Percentiles rank a stretch among this genome's conserved stretches.
phyloP scores from a whole-genome alignment of 768 basidiomycete genomes.

The Phylloporus scabripes region DNA sequence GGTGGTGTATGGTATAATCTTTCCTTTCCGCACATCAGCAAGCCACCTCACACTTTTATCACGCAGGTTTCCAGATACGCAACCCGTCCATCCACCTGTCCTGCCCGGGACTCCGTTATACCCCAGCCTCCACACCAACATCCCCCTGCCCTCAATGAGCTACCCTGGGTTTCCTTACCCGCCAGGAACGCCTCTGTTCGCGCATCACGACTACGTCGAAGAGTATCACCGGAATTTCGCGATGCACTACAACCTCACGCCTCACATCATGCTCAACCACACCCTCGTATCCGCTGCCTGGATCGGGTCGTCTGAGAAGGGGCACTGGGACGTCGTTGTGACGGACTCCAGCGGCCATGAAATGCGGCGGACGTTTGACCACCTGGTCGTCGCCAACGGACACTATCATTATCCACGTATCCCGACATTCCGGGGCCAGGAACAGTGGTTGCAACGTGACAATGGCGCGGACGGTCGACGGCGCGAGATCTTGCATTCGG shows the following conservation, averaged over 20 bases:
- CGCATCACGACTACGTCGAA: conserved; percentile 41
- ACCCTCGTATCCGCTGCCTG: conserved; percentile 40
- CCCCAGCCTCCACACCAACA: conserved; percentile 49
- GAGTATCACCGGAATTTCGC: conserved; percentile 45
- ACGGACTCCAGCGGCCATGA: conserved; percentile 16
- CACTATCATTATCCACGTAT: conserved; percentile 49
- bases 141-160: conserved; percentile 53
- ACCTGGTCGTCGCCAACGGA: conserved; percentile 52
- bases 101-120: conserved; percentile 54
- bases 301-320: conserved; percentile 35
- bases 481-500: conserved; percentile 45
- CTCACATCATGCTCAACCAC: conserved; percentile 40
- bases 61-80: conserved; percentile 32
- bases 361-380: conserved; percentile 37
- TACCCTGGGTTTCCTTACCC: conserved; percentile 52
- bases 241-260: conserved; percentile 33
- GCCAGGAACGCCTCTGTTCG: conserved; percentile 45
- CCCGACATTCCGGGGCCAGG: conserved; percentile 42
- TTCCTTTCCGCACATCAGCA: background rate
- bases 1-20: conserved; percentile 51
- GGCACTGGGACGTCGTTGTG: conserved; percentile 43
- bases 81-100: conserved; percentile 34
- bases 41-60: background rate
- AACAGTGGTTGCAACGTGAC: conserved; percentile 41
- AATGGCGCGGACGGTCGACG: conserved; percentile 8